Evolutionary conservation across 495 filamentous ascomycete genomes (phyloP).

Genomic region (Neurospora sp.): DNA sequence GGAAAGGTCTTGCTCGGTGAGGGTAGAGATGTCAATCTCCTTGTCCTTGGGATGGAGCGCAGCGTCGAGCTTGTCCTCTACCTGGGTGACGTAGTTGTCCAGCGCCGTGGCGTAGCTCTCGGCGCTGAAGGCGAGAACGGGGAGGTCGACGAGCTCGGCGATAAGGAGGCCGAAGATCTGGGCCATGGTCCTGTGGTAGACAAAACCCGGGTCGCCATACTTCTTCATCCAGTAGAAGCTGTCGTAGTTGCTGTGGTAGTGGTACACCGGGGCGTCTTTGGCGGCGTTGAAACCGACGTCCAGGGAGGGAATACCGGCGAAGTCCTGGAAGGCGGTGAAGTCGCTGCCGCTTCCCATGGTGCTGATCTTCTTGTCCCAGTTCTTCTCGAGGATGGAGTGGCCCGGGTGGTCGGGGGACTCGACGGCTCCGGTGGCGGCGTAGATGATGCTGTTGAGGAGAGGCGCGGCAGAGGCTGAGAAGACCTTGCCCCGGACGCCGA

Average conservation of each 20-base stretch:
- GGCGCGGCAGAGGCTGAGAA: slow-evolving; percentile 69
- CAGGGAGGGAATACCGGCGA: slow-evolving; percentile 75
- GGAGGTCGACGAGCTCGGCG: slow-evolving; percentile 69
- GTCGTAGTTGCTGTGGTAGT: slow-evolving; percentile 92
- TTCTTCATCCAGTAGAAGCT: slow-evolving; percentile 79
- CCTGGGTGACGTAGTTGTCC: slow-evolving; percentile 50
- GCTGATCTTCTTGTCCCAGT: slow-evolving; percentile 58
- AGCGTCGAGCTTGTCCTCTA: slow-evolving; percentile 50
- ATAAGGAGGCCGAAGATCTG: slow-evolving; percentile 70
- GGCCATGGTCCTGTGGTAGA: slow-evolving; percentile 70
- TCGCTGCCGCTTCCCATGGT: slow-evolving; percentile 79
- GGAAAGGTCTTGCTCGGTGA: slow-evolving; percentile 36
- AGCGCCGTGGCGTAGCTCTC: slow-evolving; percentile 62
- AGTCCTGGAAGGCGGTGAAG: slow-evolving; percentile 87
- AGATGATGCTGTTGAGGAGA: slow-evolving; percentile 65
- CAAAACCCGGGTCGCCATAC: slow-evolving; percentile 74
- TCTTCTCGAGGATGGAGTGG: slow-evolving; percentile 54
- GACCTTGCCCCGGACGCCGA: slow-evolving; percentile 57
- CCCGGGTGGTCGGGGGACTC: slow-evolving; percentile 74
- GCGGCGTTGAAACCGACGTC: slow-evolving; percentile 68
- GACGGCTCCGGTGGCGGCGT: slow-evolving; percentile 58
- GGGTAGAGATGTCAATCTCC: slow-evolving; percentile 13
- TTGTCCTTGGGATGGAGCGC: slow-evolving; percentile 11
- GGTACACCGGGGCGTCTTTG: slow-evolving; percentile 44
- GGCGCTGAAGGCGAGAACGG: slow-evolving; percentile 67